phyloP scores from a whole-genome alignment of 129 eudicot genomes.

The Sambucus nigra region DNA sequence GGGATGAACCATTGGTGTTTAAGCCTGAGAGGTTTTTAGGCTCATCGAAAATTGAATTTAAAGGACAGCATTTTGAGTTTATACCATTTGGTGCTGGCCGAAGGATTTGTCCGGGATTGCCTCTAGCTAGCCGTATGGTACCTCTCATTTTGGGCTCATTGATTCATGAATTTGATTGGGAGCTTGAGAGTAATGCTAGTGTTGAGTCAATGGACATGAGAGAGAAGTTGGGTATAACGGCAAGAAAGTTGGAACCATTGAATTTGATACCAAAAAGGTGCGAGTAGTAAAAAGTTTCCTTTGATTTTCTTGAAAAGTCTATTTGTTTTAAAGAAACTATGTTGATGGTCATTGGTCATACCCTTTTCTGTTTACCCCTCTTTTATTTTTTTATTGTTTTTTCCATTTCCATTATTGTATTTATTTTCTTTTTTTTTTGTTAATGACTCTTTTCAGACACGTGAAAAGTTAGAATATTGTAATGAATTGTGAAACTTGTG shows the following conservation, averaged over 20 bases:
- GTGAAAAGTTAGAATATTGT: too few species aligned
- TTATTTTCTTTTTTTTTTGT: too few species aligned
- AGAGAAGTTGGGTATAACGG: slow-evolving; percentile 37
- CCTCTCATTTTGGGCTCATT: slow-evolving; percentile 38
- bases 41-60: slow-evolving; percentile 12
- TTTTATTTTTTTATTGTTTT: too few species aligned
- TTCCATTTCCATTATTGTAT: too few species aligned
- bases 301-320: too few species aligned
- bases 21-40: slow-evolving; percentile 31
- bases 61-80: slow-evolving; percentile 24
- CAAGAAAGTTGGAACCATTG: slow-evolving; percentile 32
- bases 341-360: too few species aligned
- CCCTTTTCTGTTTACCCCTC: too few species aligned
- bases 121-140: slow-evolving; percentile 40
- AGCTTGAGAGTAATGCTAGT: slow-evolving; percentile 20
- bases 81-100: slow-evolving; percentile 37
- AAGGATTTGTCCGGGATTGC: slow-evolving; percentile 20
- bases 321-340: too few species aligned
- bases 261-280: slow-evolving; percentile 21
- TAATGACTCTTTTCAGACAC: too few species aligned
- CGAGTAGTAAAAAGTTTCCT: too few species aligned
- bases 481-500: too few species aligned
- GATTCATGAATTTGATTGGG: slow-evolving; percentile 48
- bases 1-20: slow-evolving; percentile 24
- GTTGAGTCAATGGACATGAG: slow-evolving; percentile 33